Evolutionary conservation across 1,284 basidiomycete genomes (phyloP), one percentile per base, ranked within the genome.

Genomic region (Cutaneotrichosporon sp.): DNA sequence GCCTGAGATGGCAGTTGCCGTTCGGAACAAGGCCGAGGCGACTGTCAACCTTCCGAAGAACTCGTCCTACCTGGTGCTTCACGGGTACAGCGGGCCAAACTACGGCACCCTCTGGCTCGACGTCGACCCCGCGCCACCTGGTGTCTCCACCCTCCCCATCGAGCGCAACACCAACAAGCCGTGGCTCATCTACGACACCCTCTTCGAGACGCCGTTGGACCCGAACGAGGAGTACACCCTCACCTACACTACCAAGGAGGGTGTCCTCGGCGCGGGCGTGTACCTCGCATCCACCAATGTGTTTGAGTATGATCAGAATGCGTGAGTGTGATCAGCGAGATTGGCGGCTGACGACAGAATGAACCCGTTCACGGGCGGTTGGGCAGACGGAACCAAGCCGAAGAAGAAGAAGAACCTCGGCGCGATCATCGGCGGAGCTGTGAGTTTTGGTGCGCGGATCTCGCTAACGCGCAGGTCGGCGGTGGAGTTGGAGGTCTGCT

Each of bases 161-260:
- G 16, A 50, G 47, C 25, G 25, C 9, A 18, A 50, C 25, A 50
- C 47, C 13, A 50, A 50, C 47, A 50, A 50, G 47, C 47, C 47
- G 9, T 50, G 47, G 47, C 27, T 50, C 2, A 18, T n/a, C 14
- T 50, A 50, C 47, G 25, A 50, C 47, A 18, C 47, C 1, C 18
- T 50, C 16, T 50, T 50, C 25, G 47, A 50, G 24, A 18, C 27
- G 6, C 47, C 47, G n/a, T 3, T 50, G 25, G 47, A 50, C 25
- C 47, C 47, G 8, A 31, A 27, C 3, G 13, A 50, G 16, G 13
- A 27, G 18, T 50, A 50, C 47, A 50, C 47, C 13, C 6, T 50
- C 25, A 50, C 27, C 0, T 50, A 29, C 25, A 16, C 47, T 3
- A 27, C 47, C 25, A 50, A 50, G 47, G 18, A 27, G 6, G 47